phyloP scores from a whole-genome alignment of 2,329 filamentous ascomycete genomes.

The Fusarium humuli region DNA sequence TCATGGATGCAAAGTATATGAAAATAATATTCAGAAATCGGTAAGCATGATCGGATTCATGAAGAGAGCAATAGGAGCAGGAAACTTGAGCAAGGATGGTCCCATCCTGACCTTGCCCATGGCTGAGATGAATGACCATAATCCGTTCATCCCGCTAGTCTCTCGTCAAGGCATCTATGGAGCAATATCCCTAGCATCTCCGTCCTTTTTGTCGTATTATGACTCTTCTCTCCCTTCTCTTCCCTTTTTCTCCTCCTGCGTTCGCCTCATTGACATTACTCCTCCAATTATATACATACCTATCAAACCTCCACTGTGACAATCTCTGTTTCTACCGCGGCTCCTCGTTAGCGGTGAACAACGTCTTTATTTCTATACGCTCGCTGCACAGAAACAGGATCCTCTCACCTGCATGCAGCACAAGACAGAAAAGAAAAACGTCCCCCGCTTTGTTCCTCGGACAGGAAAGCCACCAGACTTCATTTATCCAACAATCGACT shows the following conservation, averaged over 20 bases:
- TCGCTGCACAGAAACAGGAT: conserved; percentile 2
- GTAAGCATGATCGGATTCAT: conserved; percentile 8
- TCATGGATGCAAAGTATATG: background rate
- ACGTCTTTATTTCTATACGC: conserved; percentile 6
- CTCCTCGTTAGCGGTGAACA: conserved; percentile 12
- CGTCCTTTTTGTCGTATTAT: conserved; percentile 27
- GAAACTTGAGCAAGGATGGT: conserved; percentile 21
- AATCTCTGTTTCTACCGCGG: conserved; percentile 8
- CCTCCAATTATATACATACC: conserved; percentile 6
- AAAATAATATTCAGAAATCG: background rate
- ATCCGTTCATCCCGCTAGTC: conserved; percentile 38
- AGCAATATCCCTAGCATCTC: conserved; percentile 24
- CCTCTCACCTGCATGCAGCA: conserved; percentile 18
- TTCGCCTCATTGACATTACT: conserved; percentile 9
- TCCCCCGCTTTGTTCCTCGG: conserved; percentile 13
- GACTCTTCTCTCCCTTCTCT: conserved; percentile 20
- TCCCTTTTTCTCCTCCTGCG: conserved; percentile 15
- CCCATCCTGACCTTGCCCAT: conserved; percentile 16
- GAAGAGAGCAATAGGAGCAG: conserved; percentile 1
- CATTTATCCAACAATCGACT: conserved; percentile 20
- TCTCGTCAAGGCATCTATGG: conserved; percentile 11
- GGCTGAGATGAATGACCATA: conserved; percentile 18
- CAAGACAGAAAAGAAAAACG: conserved; percentile 15
- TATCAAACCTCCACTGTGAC: conserved; percentile 14
- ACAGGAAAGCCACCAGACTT: conserved; percentile 17